Evolutionary conservation across 345 rosid genomes (phyloP).

Genomic region (Gossypium bickii): DNA sequence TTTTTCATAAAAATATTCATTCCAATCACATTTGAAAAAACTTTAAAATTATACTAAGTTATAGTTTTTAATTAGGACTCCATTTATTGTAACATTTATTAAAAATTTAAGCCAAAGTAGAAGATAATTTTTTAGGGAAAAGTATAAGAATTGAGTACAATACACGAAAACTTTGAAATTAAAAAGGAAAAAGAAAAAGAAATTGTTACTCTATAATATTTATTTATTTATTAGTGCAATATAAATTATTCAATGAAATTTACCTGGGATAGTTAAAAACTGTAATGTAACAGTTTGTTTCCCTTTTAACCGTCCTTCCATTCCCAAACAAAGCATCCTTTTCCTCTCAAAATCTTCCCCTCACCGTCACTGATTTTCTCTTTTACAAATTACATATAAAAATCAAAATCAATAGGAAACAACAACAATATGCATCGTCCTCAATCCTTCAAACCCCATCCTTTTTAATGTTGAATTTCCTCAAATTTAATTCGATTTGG

Average conservation of each 20-base stretch:
- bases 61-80: too few species aligned
- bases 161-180: too few species aligned
- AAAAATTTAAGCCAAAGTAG: too few species aligned
- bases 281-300: background rate
- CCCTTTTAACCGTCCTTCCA: conserved; percentile 1
- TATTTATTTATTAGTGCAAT: too few species aligned
- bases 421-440: background rate
- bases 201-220: too few species aligned
- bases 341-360: background rate
- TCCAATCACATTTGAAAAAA: too few species aligned
- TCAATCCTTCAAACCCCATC: background rate
- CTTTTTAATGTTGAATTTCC: background rate
- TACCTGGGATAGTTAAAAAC: background rate
- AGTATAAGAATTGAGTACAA: too few species aligned
- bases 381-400: background rate
- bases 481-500: conserved; percentile 6
- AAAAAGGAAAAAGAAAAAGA: too few species aligned
- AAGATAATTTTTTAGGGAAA: too few species aligned
- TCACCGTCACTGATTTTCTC: background rate
- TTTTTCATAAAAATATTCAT: too few species aligned
- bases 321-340: conserved; percentile 3
- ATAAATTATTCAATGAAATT: background rate
- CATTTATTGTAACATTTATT: too few species aligned
- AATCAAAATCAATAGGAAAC: background rate
- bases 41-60: too few species aligned